Percentiles rank a stretch among this genome's conserved stretches.
Evolutionary conservation across 306 rosid species (phyloP).

Genomic region (Fragaria ananassa): DNA sequence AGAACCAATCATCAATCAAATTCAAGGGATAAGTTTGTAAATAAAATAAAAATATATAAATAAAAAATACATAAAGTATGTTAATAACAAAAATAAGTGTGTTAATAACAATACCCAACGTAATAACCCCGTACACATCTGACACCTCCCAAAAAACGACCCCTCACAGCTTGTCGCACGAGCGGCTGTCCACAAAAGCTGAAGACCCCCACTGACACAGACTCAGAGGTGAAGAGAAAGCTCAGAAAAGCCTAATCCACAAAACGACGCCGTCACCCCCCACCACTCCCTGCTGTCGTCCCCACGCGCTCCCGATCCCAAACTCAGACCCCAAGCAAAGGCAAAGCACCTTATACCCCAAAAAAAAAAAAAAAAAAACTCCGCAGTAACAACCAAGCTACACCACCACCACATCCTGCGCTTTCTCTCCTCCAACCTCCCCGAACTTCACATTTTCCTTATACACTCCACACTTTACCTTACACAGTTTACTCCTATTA

Average conservation of each 20-base stretch:
- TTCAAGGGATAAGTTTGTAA: no score
- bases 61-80: no score
- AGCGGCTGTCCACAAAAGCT: conserved; percentile 12
- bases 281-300: background rate
- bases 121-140: no score
- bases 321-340: conserved; percentile 7
- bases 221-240: background rate
- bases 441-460: background rate
- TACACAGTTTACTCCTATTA: no score
- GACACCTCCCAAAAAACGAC: background rate
- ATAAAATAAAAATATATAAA: no score
- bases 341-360: background rate
- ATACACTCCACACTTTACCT: no score
- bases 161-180: conserved; percentile 3
- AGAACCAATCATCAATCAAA: no score
- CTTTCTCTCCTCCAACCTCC: background rate
- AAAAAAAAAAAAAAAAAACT: background rate
- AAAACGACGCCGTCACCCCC: conserved; percentile 1
- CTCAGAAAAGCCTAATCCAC: background rate
- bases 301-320: conserved; percentile 19
- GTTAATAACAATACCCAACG: no score
- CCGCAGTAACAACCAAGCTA: background rate
- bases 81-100: no score
- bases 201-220: conserved; percentile 8
- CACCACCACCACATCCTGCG: background rate